Conservation (phyloP, 2,329 filamentous ascomycete genomes). For the Aspergillus versicolor region DNA sequence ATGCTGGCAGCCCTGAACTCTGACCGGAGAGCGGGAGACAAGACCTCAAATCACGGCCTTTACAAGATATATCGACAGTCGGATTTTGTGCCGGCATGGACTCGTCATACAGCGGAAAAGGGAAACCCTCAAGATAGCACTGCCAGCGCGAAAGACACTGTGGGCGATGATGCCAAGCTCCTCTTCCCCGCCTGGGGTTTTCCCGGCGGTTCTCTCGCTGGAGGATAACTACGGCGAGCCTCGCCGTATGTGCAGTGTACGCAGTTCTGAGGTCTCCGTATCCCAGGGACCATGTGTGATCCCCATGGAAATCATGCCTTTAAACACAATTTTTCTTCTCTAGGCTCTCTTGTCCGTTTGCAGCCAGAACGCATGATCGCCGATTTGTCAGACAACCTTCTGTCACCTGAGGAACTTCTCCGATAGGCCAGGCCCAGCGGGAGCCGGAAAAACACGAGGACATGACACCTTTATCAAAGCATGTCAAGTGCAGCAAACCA, state of each 20-base stretch:
- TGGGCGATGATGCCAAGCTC: background rate
- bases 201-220: background rate
- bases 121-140: background rate
- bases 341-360: background rate
- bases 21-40: background rate
- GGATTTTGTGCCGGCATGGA: background rate
- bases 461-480: too few relatives aligned
- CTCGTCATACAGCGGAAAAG: background rate
- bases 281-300: too few relatives aligned
- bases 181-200: background rate
- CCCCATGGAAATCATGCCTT: too few relatives aligned
- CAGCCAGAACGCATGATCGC: background rate
- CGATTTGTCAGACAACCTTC: too few relatives aligned
- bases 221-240: too few relatives aligned
- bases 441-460: too few relatives aligned
- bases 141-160: background rate
- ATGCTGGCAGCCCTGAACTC: background rate
- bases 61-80: background rate
- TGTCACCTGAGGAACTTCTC: background rate
- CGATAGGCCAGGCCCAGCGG: background rate
- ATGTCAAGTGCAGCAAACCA: background rate
- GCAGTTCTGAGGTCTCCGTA: too few relatives aligned
- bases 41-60: background rate
- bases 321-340: too few relatives aligned
- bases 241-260: too few relatives aligned